Evolutionary conservation across 2,329 filamentous ascomycete species (phyloP).

Genomic region (Acrocalymma vagum): DNA sequence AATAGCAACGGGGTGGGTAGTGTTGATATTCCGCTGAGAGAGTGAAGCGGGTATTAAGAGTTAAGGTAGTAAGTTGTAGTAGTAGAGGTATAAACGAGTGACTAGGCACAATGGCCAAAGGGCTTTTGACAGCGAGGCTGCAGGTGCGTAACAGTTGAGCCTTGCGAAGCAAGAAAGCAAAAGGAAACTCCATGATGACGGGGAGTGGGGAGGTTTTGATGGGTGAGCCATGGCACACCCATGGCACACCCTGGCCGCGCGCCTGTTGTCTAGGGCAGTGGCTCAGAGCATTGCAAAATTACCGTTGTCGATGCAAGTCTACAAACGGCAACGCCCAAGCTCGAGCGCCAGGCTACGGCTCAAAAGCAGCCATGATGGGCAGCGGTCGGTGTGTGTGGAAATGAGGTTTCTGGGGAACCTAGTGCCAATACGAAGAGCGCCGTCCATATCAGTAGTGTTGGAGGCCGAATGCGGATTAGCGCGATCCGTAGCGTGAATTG

Average conservation of each 20-base stretch:
- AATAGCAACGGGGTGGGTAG: conserved; percentile 28
- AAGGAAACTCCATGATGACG: conserved; percentile 19
- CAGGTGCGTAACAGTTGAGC: conserved; percentile 40
- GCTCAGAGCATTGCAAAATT: conserved; percentile 45
- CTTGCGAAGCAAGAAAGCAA: conserved; percentile 38
- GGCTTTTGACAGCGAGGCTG: conserved; percentile 41
- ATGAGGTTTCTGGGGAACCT: conserved; percentile 42
- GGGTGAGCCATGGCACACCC: conserved; percentile 27
- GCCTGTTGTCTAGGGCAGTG: conserved; percentile 30
- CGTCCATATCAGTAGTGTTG: too few species aligned
- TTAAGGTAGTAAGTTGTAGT: conserved; percentile 24
- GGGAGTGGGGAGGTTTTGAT: conserved; percentile 42
- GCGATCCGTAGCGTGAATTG: too few species aligned
- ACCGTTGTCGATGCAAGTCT: conserved; percentile 27
- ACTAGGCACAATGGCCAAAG: conserved; percentile 45
- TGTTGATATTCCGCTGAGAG: conserved; percentile 81
- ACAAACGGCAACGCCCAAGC: conserved; percentile 29
- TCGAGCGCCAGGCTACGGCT: conserved; percentile 26
- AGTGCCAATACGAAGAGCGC: too few species aligned
- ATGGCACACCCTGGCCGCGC: conserved; percentile 17
- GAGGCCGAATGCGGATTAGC: too few species aligned
- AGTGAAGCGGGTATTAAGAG: conserved; percentile 74
- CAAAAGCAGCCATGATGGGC: conserved; percentile 33
- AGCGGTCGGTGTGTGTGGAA: conserved; percentile 30
- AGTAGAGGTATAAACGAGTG: conserved; percentile 41